These are phyloP conservation scores for Aspergillus flavus DNA, from an alignment of 2,329 filamentous ascomycete species.

Conservation along the genomic window DNA sequence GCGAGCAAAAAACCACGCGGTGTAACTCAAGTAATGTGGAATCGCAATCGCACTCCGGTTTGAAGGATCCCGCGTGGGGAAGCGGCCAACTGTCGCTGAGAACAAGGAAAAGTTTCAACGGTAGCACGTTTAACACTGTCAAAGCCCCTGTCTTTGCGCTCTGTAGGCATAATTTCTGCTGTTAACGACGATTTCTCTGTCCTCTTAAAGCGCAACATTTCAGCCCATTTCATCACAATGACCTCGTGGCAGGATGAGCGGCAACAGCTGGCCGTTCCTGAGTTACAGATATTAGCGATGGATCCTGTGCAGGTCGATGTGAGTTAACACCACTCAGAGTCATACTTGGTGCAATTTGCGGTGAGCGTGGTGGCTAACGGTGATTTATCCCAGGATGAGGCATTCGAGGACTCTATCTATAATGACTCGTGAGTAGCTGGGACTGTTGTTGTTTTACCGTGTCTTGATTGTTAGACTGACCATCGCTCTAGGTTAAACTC, in stretches of 20 bases:
- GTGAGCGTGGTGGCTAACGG: neutral
- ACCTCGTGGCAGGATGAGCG: neutral
- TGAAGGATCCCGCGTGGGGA: slow-evolving; percentile 2
- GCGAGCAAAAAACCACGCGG: neutral
- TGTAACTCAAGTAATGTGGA: neutral
- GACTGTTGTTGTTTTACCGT: neutral
- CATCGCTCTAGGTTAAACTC: neutral
- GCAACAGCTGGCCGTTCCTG: neutral
- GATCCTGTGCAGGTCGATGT: slow-evolving; percentile 1
- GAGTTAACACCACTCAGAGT: neutral
- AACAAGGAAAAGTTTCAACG: neutral
- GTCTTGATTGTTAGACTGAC: neutral
- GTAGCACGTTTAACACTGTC: neutral
- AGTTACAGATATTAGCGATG: neutral
- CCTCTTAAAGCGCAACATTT: neutral
- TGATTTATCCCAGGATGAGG: neutral
- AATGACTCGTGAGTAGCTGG: neutral
- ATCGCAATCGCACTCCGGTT: neutral
- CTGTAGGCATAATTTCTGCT: neutral
- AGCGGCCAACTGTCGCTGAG: neutral
- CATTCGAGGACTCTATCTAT: neutral
- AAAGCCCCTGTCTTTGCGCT: neutral
- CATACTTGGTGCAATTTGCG: neutral
- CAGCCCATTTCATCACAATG: neutral
- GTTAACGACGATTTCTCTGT: neutral